Base-by-base conservation (phyloP, 345 rosid genomes). In the Eucalyptus victrix region DNA sequence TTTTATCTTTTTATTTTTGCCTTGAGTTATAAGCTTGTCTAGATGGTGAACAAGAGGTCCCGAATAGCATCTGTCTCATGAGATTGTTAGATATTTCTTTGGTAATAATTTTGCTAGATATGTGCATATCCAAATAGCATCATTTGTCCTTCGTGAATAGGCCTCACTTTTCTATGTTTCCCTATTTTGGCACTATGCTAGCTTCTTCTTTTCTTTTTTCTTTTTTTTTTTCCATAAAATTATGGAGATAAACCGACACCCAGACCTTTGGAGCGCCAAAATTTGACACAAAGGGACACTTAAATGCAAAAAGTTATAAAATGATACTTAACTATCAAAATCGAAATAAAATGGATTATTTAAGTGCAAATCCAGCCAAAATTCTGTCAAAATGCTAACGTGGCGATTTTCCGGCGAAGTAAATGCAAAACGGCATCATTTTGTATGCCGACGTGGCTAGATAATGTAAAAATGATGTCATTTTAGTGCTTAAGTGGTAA, bases 331-430 rank as follows among this genome's bases (percentile, higher is more conserved):
- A 49, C 2, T 49, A 2, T 2, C 50, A 49, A 49, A 49, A 49
- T 49, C 50, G 50, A 14, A 49, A 2, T 2, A 49, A 49, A 49
- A 49, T 49, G 0, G 16, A 49, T 49, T 6, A 49, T 15, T 49
- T 49, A 49, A 49, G 50, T 49, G 2, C 1, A 2, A 49, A 49
- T 49, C 16, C 0, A 5, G 0, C 2, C 50, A 49, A 49, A 49
- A 49, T 49, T 2, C 1, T 4, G 2, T 12, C 50, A 49, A 49
- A 49, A 49, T 49, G 16, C 2, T 13, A 0, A 13, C 13, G 2
- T 13, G 50, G 50, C 50, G 6, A 49, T 49, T 49, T 49, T 49
- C 16, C 6, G 2, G 1, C 6, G 3, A 49, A 49, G 0, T 49
- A 49, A 49, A 1, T 49, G 3, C 50, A 49, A 49, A 49, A 49